phyloP scores from a whole-genome alignment of 1,284 basidiomycete species.

The Coniophora puteana region DNA sequence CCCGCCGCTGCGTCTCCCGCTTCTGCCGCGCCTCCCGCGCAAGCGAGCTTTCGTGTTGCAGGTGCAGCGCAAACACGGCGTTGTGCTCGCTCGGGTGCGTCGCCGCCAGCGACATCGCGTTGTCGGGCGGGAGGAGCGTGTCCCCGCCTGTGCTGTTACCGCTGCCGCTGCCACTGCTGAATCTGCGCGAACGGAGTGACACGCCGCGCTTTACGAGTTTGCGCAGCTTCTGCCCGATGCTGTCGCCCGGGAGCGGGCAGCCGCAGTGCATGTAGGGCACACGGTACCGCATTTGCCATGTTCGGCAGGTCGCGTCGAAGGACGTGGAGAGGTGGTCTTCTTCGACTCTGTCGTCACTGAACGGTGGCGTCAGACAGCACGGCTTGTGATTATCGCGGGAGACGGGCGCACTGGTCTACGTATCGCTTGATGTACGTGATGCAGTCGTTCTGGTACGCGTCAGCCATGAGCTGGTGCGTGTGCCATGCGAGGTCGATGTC shows the following conservation, averaged over 20 bases:
- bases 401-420: constrained; percentile 29
- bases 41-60: constrained; percentile 11
- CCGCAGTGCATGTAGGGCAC: constrained; percentile 46
- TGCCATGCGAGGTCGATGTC: constrained; percentile 46
- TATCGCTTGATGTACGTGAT: constrained; percentile 21
- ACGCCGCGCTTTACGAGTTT: constrained; percentile 2
- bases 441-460: constrained; percentile 27
- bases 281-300: constrained; percentile 34
- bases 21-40: constrained; percentile 15
- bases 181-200: constrained; percentile 6
- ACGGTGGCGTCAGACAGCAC: not conserved
- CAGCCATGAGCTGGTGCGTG: constrained; percentile 36
- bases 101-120: constrained; percentile 27
- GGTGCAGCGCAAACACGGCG: constrained; percentile 31
- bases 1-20: constrained; percentile 13
- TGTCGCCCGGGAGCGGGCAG: constrained; percentile 41
- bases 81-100: constrained; percentile 48
- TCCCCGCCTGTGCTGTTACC: constrained; percentile 11
- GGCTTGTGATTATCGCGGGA: not conserved
- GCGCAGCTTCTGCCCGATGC: constrained; percentile 33
- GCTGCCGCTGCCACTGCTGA: too few species aligned
- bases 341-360: constrained; percentile 45
- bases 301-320: constrained; percentile 42
- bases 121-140: constrained; percentile 17
- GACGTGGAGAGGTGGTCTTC: constrained; percentile 35